Evolutionary conservation across 345 rosid genomes (phyloP), one percentile per base, ranked within the genome.

Genomic region (Salix koriyanagi): DNA sequence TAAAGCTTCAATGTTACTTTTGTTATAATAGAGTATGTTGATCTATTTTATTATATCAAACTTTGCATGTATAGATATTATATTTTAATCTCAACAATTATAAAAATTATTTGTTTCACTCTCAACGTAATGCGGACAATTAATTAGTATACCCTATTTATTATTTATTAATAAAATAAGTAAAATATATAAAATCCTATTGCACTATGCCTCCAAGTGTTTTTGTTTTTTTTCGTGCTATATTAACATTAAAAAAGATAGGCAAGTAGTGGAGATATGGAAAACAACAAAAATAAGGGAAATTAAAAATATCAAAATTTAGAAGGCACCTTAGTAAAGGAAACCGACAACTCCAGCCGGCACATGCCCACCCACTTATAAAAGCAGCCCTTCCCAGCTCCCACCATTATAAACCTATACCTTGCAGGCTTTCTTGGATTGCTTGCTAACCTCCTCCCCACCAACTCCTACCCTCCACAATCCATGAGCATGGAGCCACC

Each of bases 401-500:
- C 61, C 21, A 1, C 0, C 39, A 0, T 42, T 13, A 5, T 0
- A 58, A n/a, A 0, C 7, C 10, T 7, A 46, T 60, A 62, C 69
- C 61, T 36, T 76, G 23, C 21, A 15, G 13, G 41, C 13, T 30
- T 16, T 34, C 10, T 30, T 11, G 48, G 32, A 4, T 72, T n/a
- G 75, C 19, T 34, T 12, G 48, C 60, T 37, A 4, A 14, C 70
- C 7, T 25, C 16, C 16, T 37, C 28, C 9, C 44, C 71, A 1
- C 76, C 5, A 1, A 44, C 61, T 23, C 75, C 9, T 10, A 34
- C 13, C 71, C 36, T 0, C 67, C 30, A 21, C 75, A 64, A 5
- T 75, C 37, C 21, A 12, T 21, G 15, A 34, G 73, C 72, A 78
- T 78, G 85, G 82, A 74, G 28, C 70, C 74, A 21, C 69, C 26